Evolutionary conservation across 2,329 filamentous ascomycete genomes (phyloP), one percentile per base, ranked within the genome.

Genomic region (Ophidiomyces ophidiicola): DNA sequence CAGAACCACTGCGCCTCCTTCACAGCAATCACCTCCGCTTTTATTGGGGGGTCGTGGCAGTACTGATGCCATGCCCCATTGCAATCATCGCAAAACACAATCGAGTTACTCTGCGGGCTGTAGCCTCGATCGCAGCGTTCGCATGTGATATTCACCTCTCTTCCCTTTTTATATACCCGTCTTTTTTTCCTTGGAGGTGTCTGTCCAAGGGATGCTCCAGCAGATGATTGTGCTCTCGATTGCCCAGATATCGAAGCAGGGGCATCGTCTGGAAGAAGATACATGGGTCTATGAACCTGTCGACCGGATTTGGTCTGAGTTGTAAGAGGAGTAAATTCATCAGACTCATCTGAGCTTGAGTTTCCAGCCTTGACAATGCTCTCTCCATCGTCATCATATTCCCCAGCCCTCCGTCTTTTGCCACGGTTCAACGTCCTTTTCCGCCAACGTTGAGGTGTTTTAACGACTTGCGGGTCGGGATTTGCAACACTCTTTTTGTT

Each of bases 21-120:
- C 44, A 82, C 71, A 24, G 69, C 69, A 32, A 87, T 72, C 14
- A 80, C 74, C 12, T 78, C 73, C 45, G 79, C 72, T n/a, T 71
- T 69, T 44, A 92, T 82, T 6, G 72, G 71, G 1, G 83, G 83
- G 43, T 82, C 72, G 56, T 92, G 83, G 53, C 84, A 92, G 51
- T 76, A 74, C 56, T 86, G 82, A 58, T 92, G 84, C 72, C 84
- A 92, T 29, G 78, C 74, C 20, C 70, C 68, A 55, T 84, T 82
- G 63, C 84, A 92, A 11, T 77, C 77, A 59, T 88, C 82, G 62
- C 84, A 92, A 58, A 87, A 85, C 2, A 90, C 82, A 54, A 92
- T 87, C 61, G 78, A 74, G 60, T 90, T 90, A 49, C 66, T 75
- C n/a, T 67, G 57, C 2, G 80, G 78, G 51, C 80, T 83, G 47